Conservation (phyloP, 208 protist species). For the Acanthamoeba healyi region DNA sequence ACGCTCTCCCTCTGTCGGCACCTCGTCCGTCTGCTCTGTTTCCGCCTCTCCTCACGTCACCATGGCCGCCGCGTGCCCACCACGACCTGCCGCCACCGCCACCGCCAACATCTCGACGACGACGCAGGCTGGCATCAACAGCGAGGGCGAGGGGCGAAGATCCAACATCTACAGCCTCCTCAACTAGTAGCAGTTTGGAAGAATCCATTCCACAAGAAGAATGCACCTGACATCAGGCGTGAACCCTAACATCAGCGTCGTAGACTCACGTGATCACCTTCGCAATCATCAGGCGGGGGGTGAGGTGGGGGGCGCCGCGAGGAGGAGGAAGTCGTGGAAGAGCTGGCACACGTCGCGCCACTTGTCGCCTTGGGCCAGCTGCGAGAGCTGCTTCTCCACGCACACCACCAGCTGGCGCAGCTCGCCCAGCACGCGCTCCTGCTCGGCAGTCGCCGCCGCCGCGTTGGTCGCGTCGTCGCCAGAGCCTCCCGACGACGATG, state of each 20-base stretch:
- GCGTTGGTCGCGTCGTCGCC: not conserved
- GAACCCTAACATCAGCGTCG: no score
- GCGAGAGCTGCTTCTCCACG: conserved; percentile 22
- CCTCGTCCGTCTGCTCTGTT: no score
- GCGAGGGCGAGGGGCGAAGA: not conserved
- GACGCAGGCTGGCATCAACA: not conserved
- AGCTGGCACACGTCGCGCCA: conserved; percentile 41
- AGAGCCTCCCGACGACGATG: not conserved
- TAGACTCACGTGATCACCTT: not conserved
- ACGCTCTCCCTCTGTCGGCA: not conserved
- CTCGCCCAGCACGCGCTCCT: conserved; percentile 1
- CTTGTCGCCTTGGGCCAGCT: conserved; percentile 25
- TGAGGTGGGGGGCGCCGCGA: not conserved
- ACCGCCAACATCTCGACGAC: not conserved
- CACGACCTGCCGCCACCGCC: not conserved
- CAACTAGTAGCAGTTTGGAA: not conserved
- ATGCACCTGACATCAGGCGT: not conserved
- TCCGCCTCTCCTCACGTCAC: not conserved
- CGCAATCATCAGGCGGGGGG: not conserved
- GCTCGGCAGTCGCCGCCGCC: not conserved
- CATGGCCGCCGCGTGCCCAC: no score
- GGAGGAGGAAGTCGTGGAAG: conserved; percentile 13
- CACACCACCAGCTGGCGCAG: conserved; percentile 2
- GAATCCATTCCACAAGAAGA: not conserved
- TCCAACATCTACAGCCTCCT: conserved; percentile 41